These are phyloP conservation scores for Phialophora chinensis DNA, from an alignment of 2,329 filamentous ascomycete species.

Conservation along the genomic window DNA sequence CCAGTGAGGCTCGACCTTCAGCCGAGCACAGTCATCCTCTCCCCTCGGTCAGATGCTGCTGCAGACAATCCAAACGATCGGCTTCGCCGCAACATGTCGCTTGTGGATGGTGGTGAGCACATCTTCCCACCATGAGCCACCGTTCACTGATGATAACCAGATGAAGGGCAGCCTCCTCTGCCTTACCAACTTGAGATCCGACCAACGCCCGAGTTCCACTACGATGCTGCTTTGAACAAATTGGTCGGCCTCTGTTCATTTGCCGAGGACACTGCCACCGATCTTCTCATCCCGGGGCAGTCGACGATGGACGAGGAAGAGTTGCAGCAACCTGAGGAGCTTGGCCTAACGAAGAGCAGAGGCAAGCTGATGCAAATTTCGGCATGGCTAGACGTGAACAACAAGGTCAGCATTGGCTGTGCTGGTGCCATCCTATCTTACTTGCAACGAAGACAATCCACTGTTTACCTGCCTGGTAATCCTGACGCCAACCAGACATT, in stretches of 20 bases:
- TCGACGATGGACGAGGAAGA: slow-evolving; percentile 53
- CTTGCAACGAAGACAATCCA: slow-evolving; percentile 70
- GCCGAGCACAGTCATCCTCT: slow-evolving; percentile 65
- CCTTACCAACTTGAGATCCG: slow-evolving; percentile 70
- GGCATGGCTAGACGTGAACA: slow-evolving; percentile 75
- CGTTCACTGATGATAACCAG: slow-evolving; percentile 9
- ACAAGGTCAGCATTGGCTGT: slow-evolving; percentile 76
- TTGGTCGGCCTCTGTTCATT: slow-evolving; percentile 64
- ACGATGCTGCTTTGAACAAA: slow-evolving; percentile 69
- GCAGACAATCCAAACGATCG: slow-evolving; percentile 38
- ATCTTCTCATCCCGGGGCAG: slow-evolving; percentile 68
- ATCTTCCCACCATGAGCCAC: not conserved
- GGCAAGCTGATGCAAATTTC: slow-evolving; percentile 72
- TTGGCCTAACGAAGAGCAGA: slow-evolving; percentile 61
- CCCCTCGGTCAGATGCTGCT: slow-evolving; percentile 60
- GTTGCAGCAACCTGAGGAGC: slow-evolving; percentile 46
- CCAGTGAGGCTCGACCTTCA: slow-evolving; percentile 66
- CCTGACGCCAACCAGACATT: slow-evolving; percentile 61
- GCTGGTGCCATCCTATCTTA: slow-evolving; percentile 85
- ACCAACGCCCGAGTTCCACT: slow-evolving; percentile 74
- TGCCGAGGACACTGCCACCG: slow-evolving; percentile 52
- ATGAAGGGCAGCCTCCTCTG: slow-evolving; percentile 46
- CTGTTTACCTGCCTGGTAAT: slow-evolving; percentile 67
- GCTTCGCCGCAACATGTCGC: slow-evolving; percentile 46
- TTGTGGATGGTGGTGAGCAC: slow-evolving; percentile 43